Base-by-base conservation (phyloP, 768 basidiomycete genomes). In the Chalciporus pseudorubinellus region DNA sequence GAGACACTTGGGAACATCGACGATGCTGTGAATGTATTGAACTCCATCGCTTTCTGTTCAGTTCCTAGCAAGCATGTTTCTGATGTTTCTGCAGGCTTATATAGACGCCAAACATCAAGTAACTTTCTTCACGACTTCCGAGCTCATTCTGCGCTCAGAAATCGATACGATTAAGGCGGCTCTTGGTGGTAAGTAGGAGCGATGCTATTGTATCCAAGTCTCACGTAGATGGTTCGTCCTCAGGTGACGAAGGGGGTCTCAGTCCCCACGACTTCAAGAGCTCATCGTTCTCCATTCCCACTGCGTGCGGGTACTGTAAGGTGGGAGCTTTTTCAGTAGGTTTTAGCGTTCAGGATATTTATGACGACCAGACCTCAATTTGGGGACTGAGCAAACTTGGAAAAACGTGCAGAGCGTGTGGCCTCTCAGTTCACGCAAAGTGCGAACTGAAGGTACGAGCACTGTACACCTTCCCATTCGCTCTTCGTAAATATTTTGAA, bases 351-450 rank as follows among this genome's bases (percentile, higher is more conserved):
- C 26, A 16, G 26, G 39, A 28, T 38, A 47, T 41, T 58, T 28
- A 67, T 40, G 20, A 34, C 18, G 24, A 24, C 29, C 51, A 92
- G 89, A 77, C 84, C 10, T 87, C 87, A 8, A 91, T 93, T 26
- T 92, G 91, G 90, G 92, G 91, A 9, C 72, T 92, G 39, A 87
- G 81, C 64, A 92, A 90, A 67, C 87, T 89, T 63, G 91, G 91
- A 29, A 92, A 91, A 72, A 89, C 85, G 6, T 92, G 91, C 72
- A 85, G 77, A 64, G 68, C 74, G 12, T 93, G 92, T 64, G 83
- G 85, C 1, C 68, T 92, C 44, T 85, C 86, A 18, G 90, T 92
- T 7, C 91, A 92, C 65, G 72, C 82, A 42, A 92, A 89, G 67
- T 93, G 92, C 68, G 92, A 92, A 66, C 68, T 93, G 44, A 93